phyloP scores from a whole-genome alignment of 768 basidiomycete species.

The Hydnum rufescens region DNA sequence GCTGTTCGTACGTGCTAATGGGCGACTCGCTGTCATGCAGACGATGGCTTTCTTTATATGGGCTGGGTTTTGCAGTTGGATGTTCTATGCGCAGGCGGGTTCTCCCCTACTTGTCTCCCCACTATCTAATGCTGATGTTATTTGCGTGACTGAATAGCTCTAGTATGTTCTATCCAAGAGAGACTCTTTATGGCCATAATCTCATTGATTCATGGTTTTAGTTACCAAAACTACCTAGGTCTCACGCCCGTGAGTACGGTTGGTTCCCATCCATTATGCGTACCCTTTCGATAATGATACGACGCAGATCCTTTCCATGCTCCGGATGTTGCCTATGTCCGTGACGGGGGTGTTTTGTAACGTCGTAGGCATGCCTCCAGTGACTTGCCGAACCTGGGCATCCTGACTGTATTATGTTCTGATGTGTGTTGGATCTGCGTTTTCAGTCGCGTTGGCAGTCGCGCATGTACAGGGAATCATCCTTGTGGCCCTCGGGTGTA shows the following conservation, averaged over 20 bases:
- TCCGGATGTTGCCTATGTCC: constrained; percentile 53
- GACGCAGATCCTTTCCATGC: constrained; percentile 25
- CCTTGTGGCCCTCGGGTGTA: constrained; percentile 20
- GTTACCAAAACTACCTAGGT: constrained; percentile 44
- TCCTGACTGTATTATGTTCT: background rate
- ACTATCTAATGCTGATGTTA: background rate
- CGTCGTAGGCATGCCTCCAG: constrained; percentile 13
- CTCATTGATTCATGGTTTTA: constrained; percentile 13
- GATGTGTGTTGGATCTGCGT: too few species aligned
- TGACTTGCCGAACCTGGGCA: background rate
- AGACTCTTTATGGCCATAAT: background rate
- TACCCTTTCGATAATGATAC: background rate
- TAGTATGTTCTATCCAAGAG: constrained; percentile 1
- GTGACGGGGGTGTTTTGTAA: constrained; percentile 46
- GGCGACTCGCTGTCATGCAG: constrained; percentile 42
- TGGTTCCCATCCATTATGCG: background rate
- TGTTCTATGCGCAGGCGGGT: constrained; percentile 29
- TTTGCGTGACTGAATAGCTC: background rate
- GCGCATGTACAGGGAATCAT: constrained; percentile 33
- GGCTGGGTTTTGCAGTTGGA: constrained; percentile 22
- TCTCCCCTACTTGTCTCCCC: background rate
- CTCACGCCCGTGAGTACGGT: constrained; percentile 27
- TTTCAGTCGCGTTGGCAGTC: constrained; percentile 34
- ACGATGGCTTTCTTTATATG: constrained; percentile 43
- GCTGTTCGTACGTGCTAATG: constrained; percentile 42